Percentiles rank a stretch among this genome's conserved stretches.
Evolutionary conservation across 139 green algal species (phyloP).

Genomic region (Trebouxia sp.): DNA sequence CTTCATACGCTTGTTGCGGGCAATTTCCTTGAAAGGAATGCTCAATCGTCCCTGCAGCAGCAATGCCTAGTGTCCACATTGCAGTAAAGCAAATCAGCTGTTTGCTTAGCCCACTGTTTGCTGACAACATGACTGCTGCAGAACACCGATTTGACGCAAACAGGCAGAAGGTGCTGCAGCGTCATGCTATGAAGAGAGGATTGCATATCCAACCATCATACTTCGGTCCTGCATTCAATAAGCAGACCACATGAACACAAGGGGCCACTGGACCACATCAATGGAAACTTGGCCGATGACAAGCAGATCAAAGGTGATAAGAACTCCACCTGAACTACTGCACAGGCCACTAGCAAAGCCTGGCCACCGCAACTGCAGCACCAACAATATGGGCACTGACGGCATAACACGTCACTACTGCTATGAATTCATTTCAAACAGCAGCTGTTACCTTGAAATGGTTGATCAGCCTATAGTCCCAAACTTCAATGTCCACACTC

Average conservation of each 20-base stretch:
- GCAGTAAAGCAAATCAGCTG: not conserved
- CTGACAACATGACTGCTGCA: not conserved
- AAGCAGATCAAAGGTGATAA: not conserved
- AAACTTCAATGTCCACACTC: slow-evolving; percentile 36
- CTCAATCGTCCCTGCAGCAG: slow-evolving; percentile 18
- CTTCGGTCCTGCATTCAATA: too few species aligned
- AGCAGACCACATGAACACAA: too few species aligned
- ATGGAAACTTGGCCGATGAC: not conserved
- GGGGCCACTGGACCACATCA: too few species aligned
- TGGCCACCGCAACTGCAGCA: too few species aligned
- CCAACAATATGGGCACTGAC: too few species aligned
- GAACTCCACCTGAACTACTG: not conserved
- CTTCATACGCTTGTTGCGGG: slow-evolving; percentile 19
- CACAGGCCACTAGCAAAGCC: too few species aligned
- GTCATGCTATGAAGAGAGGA: too few species aligned
- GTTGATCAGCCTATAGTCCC: slow-evolving; percentile 24
- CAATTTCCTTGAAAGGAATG: slow-evolving; percentile 6
- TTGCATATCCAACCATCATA: too few species aligned
- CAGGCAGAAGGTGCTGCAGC: not conserved
- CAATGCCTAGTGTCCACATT: too few species aligned
- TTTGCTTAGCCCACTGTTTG: not conserved
- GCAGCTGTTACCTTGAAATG: slow-evolving; percentile 31
- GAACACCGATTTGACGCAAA: not conserved
- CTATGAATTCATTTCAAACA: too few species aligned
- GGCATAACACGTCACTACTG: too few species aligned